Conservation (phyloP, 2,329 filamentous ascomycete species). For the Onygenales sp. region DNA sequence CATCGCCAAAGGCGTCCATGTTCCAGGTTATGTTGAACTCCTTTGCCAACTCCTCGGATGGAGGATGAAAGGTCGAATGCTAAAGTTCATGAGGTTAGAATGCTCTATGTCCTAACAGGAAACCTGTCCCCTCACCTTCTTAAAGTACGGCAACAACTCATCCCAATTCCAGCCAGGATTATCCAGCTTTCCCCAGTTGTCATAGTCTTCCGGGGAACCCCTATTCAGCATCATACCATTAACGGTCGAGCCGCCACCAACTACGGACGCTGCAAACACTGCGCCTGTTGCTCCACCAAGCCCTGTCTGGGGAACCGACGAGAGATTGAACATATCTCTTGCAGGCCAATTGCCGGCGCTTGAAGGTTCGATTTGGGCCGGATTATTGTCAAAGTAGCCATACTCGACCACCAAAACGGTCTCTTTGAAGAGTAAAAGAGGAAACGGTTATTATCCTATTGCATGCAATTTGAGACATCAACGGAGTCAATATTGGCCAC, state of each 20-base stretch:
- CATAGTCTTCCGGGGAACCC: conserved; percentile 23
- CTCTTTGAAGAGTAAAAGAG: neutral
- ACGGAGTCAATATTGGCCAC: neutral
- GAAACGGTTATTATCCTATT: neutral
- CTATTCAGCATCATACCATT: conserved; percentile 20
- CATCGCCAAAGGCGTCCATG: neutral
- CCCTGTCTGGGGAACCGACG: conserved; percentile 18
- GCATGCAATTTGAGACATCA: neutral
- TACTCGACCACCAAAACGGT: conserved; percentile 14
- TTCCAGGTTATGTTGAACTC: conserved; percentile 2
- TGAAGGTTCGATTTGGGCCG: conserved; percentile 12
- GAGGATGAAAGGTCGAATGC: neutral
- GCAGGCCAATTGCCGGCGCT: conserved; percentile 31
- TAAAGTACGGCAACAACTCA: conserved; percentile 1
- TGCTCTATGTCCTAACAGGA: too few species aligned
- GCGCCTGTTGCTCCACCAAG: conserved; percentile 17
- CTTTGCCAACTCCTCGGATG: neutral
- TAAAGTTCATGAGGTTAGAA: neutral
- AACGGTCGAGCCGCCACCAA: conserved; percentile 34
- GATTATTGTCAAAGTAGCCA: conserved; percentile 9
- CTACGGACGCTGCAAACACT: conserved; percentile 23
- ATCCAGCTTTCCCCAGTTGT: conserved; percentile 27
- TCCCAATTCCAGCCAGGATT: conserved; percentile 12
- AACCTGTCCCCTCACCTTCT: neutral
- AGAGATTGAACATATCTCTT: conserved; percentile 23